phyloP scores from a whole-genome alignment of 176 grass and related monocot species.

The Oryza australiensis region DNA sequence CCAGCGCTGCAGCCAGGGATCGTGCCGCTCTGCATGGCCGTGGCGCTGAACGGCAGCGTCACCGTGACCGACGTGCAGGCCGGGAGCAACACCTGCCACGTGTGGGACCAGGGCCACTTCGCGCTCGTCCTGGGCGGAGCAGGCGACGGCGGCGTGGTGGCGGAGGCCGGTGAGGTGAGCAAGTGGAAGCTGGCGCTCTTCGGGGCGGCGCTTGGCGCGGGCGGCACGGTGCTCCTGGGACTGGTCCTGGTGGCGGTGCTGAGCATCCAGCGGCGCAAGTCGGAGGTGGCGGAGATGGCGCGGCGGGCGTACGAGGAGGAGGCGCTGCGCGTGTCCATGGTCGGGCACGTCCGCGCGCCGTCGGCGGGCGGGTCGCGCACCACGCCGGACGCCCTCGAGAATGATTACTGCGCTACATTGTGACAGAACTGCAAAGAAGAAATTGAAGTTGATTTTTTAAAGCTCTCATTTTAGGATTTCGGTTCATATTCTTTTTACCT shows the following conservation, averaged over 20 bases:
- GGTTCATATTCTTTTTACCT: slow-evolving; percentile 38
- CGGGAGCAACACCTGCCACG: slow-evolving; percentile 48
- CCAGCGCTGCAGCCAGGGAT: slow-evolving; percentile 32
- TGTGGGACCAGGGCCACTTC: slow-evolving; percentile 77
- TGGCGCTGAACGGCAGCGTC: slow-evolving; percentile 48
- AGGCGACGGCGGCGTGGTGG: slow-evolving; percentile 1
- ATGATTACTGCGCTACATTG: slow-evolving; percentile 42
- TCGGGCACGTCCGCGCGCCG: slow-evolving; percentile 88
- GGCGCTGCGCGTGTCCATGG: slow-evolving; percentile 84
- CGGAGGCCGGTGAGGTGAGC: slow-evolving; percentile 38
- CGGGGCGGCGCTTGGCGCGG: slow-evolving; percentile 56
- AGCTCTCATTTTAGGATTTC: neutral
- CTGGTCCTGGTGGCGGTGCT: slow-evolving; percentile 69
- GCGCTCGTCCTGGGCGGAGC: slow-evolving; percentile 56
- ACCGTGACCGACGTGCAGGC: slow-evolving; percentile 51
- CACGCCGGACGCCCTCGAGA: slow-evolving; percentile 62
- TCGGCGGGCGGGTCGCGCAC: slow-evolving; percentile 70
- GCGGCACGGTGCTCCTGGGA: slow-evolving; percentile 68
- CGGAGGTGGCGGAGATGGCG: slow-evolving; percentile 74
- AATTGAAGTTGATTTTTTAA: slow-evolving; percentile 11
- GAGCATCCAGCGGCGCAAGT: slow-evolving; percentile 59
- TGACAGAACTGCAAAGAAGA: slow-evolving; percentile 22
- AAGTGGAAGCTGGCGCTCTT: slow-evolving; percentile 91
- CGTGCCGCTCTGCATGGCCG: slow-evolving; percentile 64
- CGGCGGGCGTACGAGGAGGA: slow-evolving; percentile 87